Evolutionary conservation across 495 filamentous ascomycete genomes (phyloP), one percentile per base, ranked within the genome.

Genomic region (Halenospora varia): DNA sequence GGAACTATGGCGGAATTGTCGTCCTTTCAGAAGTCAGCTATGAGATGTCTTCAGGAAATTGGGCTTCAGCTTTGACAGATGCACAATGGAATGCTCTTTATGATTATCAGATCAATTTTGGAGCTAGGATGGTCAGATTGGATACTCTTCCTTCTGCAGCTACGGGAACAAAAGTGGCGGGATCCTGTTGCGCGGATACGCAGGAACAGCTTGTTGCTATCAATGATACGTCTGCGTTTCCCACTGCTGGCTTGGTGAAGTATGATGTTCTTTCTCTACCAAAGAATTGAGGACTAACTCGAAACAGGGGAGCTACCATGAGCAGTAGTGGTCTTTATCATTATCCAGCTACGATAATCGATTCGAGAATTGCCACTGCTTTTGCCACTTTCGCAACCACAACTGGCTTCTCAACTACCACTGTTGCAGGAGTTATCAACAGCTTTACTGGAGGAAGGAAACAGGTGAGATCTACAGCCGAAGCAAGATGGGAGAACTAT

Each of bases 51-150:
- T 63, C 69, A 24, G 63, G 63, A 10, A 69, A 71, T n/a, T 84
- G 67, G 68, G 67, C 66, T 47, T 82, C 77, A 60, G 82, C 78
- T 22, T 53, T 85, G 62, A 84, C 80, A 2, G 66, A 68, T 3
- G 75, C 72, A 39, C 81, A 85, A 67, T 83, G 79, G 81, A 71
- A 76, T 39, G 64, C 73, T 57, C 63, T 85, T 2, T 83, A 81
- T 60, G 70, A 73, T 25, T 86, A 86, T 59, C 82, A 85, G 68
- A 71, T 75, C 2, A 68, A 64, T 39, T 86, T 80, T 59, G 75
- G 79, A n/a, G 75, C 82, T 1, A 73, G 82, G n/a, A 80, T 86
- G 79, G 81, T 86, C 23, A 77, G 82, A 46, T 71, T 83, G n/a
- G 81, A 84, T 67, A 77, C 77, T 17, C 83, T 73, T 56, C 82